A percentile compares a stretch with the other conserved stretches of the same genome.
phyloP scores from a whole-genome alignment of 371 early-diverging fungal genomes.

The Mortierella sp. region DNA sequence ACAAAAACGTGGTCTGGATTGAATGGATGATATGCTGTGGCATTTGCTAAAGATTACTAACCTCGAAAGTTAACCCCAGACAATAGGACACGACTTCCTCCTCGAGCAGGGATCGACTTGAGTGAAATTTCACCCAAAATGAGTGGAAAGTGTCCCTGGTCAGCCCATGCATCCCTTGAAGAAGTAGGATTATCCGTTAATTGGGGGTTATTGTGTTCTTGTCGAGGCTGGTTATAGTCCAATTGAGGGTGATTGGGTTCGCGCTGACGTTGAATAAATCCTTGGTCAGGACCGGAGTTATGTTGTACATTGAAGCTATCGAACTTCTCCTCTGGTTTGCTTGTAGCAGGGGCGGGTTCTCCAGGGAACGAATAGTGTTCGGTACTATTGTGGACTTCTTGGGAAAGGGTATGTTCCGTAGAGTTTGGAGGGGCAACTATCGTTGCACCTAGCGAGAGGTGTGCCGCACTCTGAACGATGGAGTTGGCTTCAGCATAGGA shows the following conservation, averaged over 20 bases:
- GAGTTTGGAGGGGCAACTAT: not conserved
- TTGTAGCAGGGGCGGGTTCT: too few relatives aligned
- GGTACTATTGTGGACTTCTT: too few relatives aligned
- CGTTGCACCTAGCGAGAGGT: not conserved
- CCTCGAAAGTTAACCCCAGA: conserved; percentile 41
- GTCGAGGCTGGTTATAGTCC: not conserved
- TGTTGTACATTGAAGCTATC: too few relatives aligned
- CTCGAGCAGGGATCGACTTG: conserved; percentile 16
- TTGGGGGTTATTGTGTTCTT: not conserved
- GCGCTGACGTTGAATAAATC: not conserved
- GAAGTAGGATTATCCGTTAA: not conserved
- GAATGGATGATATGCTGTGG: too few relatives aligned
- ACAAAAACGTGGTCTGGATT: too few relatives aligned
- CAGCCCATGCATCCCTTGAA: conserved; percentile 40
- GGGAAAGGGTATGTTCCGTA: not conserved
- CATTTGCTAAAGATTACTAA: not conserved
- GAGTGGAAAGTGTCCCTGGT: conserved; percentile 37
- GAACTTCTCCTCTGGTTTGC: too few relatives aligned
- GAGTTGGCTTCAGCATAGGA: not conserved
- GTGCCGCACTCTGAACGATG: not conserved
- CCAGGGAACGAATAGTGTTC: too few relatives aligned
- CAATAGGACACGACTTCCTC: conserved; percentile 23
- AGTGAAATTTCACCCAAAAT: conserved; percentile 19
- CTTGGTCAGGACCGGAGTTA: too few relatives aligned
- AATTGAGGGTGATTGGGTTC: not conserved